Conservation (phyloP, 495 filamentous ascomycete species). For the Lophiotrema nucula region DNA sequence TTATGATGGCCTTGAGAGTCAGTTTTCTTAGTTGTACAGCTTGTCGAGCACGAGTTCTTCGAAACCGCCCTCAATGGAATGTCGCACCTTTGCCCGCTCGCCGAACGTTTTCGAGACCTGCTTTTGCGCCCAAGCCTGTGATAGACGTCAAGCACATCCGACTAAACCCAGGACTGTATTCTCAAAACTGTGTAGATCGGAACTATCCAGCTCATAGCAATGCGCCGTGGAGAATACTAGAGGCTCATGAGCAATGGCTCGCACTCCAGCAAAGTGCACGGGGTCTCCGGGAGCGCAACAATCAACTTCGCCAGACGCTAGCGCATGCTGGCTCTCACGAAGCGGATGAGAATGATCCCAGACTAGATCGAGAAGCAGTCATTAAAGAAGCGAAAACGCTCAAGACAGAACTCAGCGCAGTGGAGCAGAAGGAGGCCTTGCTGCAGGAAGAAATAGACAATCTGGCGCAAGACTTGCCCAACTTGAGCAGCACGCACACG, state of each 20-base stretch:
- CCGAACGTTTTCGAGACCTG: conserved; percentile 50
- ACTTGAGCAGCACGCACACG: conserved; percentile 73
- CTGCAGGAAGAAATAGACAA: conserved; percentile 66
- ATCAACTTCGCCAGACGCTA: conserved; percentile 44
- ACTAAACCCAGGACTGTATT: conserved; percentile 71
- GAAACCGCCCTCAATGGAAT: neutral
- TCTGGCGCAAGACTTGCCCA: conserved; percentile 79
- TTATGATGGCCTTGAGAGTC: neutral
- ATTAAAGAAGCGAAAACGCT: conserved; percentile 66
- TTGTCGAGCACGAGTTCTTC: conserved; percentile 4
- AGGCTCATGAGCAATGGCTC: conserved; percentile 66
- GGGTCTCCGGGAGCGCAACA: conserved; percentile 57
- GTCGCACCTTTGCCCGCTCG: neutral
- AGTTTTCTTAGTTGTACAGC: conserved; percentile 9
- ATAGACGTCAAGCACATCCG: conserved; percentile 89
- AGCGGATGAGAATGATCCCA: conserved; percentile 16
- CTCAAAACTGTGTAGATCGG: conserved; percentile 76
- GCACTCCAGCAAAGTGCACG: conserved; percentile 54
- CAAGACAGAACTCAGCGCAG: conserved; percentile 61
- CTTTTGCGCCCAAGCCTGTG: conserved; percentile 75
- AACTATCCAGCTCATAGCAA: conserved; percentile 71
- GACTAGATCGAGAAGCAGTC: conserved; percentile 48
- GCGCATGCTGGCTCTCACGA: conserved; percentile 29
- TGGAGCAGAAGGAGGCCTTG: conserved; percentile 58
- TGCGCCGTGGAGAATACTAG: conserved; percentile 67